Percentiles rank a stretch among this genome's conserved stretches.
phyloP scores from a whole-genome alignment of 495 filamentous ascomycete genomes.

The Apiosordaria backusii region DNA sequence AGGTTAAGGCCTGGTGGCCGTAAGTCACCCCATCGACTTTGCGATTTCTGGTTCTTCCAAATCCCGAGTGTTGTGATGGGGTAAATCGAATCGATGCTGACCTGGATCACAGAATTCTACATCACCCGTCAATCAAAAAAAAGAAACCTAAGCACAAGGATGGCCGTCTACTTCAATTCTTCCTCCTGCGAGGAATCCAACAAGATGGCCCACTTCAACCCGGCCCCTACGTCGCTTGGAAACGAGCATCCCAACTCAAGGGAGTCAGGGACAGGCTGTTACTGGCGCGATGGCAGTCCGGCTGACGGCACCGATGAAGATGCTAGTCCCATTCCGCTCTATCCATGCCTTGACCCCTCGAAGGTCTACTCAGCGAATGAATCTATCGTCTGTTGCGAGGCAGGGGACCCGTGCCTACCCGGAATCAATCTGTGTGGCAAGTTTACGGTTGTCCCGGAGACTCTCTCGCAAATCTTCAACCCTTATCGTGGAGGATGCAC shows the following conservation, averaged over 20 bases:
- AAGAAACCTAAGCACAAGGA: neutral
- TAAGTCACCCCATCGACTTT: neutral
- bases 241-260: no score
- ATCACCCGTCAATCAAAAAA: neutral
- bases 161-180: neutral
- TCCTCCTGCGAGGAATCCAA: neutral
- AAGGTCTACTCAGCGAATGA: neutral
- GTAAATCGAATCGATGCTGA: neutral
- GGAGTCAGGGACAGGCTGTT: neutral
- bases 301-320: neutral
- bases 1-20: neutral
- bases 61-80: no score
- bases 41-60: neutral
- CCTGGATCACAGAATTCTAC: neutral
- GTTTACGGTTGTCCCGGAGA: neutral
- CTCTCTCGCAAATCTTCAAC: no score
- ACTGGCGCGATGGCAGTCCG: neutral
- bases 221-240: neutral
- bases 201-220: neutral
- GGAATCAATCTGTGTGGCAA: neutral
- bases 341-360: neutral
- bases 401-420: neutral
- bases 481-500: neutral
- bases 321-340: neutral
- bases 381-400: neutral